Percentiles rank a stretch among this genome's conserved stretches.
Evolutionary conservation across 1,139 yeast species (phyloP).

Genomic region (Yamadazyma kanchanaburiensis): DNA sequence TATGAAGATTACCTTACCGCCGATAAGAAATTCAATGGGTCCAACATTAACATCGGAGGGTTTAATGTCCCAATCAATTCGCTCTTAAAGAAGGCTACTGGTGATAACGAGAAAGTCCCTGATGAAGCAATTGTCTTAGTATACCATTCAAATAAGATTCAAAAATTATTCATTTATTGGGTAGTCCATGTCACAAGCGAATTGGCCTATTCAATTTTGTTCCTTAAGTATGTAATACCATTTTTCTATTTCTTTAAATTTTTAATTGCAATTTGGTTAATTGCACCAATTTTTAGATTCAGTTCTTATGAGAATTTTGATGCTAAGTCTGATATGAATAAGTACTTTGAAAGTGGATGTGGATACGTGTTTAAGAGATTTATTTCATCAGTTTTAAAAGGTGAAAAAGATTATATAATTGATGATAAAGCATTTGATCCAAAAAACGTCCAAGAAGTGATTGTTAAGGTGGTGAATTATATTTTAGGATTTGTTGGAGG

Average conservation of each 20-base stretch:
- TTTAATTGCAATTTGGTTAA: slow-evolving; percentile 49
- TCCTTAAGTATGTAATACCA: slow-evolving; percentile 41
- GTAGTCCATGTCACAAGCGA: slow-evolving; percentile 38
- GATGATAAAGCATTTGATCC: slow-evolving; percentile 2
- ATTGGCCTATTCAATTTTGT: slow-evolving; percentile 28
- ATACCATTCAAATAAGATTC: slow-evolving; percentile 23
- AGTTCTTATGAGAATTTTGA: slow-evolving; percentile 6
- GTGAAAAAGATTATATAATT: slow-evolving; percentile 10
- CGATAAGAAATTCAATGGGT: slow-evolving; percentile 20
- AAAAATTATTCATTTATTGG: slow-evolving; percentile 64
- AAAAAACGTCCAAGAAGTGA: not conserved
- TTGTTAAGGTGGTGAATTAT: not conserved
- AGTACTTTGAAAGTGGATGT: slow-evolving; percentile 31
- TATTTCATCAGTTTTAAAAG: slow-evolving; percentile 33
- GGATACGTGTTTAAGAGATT: slow-evolving; percentile 33
- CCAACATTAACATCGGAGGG: slow-evolving; percentile 31
- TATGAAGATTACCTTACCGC: slow-evolving; percentile 37
- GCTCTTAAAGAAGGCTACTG: slow-evolving; percentile 21
- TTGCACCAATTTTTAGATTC: slow-evolving; percentile 38
- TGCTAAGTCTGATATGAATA: slow-evolving; percentile 19
- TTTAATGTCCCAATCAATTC: slow-evolving; percentile 31
- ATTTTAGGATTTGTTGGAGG: not conserved
- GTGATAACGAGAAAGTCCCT: slow-evolving; percentile 10
- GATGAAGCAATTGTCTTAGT: slow-evolving; percentile 16
- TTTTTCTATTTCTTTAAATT: slow-evolving; percentile 42